Percentiles rank a stretch among this genome's conserved stretches.
phyloP scores from a whole-genome alignment of 2,329 filamentous ascomycete species.

The Periconia sp. region DNA sequence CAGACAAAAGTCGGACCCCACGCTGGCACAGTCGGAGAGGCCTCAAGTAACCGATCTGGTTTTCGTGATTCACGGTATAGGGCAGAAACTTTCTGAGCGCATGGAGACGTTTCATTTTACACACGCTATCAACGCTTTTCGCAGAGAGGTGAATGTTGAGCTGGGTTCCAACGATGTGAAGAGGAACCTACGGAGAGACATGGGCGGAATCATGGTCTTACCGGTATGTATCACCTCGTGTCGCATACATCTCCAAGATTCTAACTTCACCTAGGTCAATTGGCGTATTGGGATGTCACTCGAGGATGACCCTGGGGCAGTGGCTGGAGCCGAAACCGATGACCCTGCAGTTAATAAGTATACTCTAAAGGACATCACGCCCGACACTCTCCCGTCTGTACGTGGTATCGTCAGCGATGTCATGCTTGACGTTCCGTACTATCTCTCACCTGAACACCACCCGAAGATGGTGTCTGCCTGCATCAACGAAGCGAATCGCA shows the following conservation, averaged over 20 bases:
- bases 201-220: constrained; percentile 89
- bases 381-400: constrained; percentile 83
- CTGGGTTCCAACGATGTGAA: constrained; percentile 74
- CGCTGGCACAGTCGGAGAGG: constrained; percentile 64
- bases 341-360: constrained; percentile 64
- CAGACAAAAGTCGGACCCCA: constrained; percentile 52
- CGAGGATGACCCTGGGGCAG: constrained; percentile 63
- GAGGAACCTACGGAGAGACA: constrained; percentile 70
- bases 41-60: constrained; percentile 83
- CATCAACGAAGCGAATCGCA: constrained; percentile 85
- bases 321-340: constrained; percentile 51
- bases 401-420: constrained; percentile 93
- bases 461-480: constrained; percentile 91
- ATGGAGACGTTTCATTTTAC: constrained; percentile 98
- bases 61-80: constrained; percentile 91
- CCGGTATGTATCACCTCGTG: constrained; percentile 52
- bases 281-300: constrained; percentile 89
- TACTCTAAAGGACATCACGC: constrained; percentile 85
- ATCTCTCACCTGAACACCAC: constrained; percentile 88
- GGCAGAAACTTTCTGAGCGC: constrained; percentile 90
- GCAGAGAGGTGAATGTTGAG: constrained; percentile 83
- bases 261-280: constrained; percentile 61
- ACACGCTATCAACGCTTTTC: constrained; percentile 88
- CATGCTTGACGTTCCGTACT: constrained; percentile 98
- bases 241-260: neutral